Evolutionary conservation across 176 grass and related monocot species (phyloP).

Genomic region (Cocos nucifera): DNA sequence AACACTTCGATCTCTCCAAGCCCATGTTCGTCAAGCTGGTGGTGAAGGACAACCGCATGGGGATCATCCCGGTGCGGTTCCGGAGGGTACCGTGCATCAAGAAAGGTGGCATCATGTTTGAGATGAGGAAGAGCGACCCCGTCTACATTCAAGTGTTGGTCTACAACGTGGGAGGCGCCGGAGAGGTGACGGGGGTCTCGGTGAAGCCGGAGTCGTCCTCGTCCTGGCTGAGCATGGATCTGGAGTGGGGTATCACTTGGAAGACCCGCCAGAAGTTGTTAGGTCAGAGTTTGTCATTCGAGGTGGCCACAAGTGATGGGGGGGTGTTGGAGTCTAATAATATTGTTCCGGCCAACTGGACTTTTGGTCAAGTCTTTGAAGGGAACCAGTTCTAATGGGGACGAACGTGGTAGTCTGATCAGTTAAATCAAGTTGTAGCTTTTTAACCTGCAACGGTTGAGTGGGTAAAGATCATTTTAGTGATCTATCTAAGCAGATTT

Average conservation of each 20-base stretch:
- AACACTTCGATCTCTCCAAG: constrained; percentile 29
- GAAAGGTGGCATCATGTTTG: constrained; percentile 23
- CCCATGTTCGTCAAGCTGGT: constrained; percentile 26
- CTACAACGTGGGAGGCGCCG: constrained; percentile 26
- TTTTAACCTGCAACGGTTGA: no score
- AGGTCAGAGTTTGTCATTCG: constrained; percentile 21
- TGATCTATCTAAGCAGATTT: no score
- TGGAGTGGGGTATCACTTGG: constrained; percentile 34
- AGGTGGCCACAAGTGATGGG: constrained; percentile 18
- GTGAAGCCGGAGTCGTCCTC: constrained; percentile 15
- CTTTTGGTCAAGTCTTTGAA: constrained; percentile 20
- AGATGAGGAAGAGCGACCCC: constrained; percentile 22
- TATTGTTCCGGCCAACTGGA: constrained; percentile 25
- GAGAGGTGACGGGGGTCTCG: constrained; percentile 18
- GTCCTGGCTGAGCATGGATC: constrained; percentile 19
- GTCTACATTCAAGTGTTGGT: constrained; percentile 25
- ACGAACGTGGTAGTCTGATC: no score
- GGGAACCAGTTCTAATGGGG: background rate
- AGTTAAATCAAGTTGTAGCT: no score
- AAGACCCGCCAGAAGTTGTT: constrained; percentile 14
- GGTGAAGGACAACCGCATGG: constrained; percentile 5
- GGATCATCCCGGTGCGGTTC: constrained; percentile 28
- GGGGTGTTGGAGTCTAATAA: constrained; percentile 11
- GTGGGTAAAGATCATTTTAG: no score
- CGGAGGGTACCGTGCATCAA: constrained; percentile 24